phyloP scores from a whole-genome alignment of 305 asterid species.

The Coffea humblotiana region DNA sequence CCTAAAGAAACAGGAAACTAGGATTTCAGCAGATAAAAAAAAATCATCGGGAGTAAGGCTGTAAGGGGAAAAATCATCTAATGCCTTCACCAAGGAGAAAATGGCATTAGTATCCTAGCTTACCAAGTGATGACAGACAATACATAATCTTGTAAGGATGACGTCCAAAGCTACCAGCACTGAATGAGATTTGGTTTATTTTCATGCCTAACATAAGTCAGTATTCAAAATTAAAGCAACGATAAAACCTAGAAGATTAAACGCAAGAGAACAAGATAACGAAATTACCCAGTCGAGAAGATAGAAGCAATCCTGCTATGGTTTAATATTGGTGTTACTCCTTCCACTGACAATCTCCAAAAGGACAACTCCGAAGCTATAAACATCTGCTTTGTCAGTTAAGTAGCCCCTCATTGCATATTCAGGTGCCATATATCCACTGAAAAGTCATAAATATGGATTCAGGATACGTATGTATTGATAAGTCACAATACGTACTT shows the following conservation, averaged over 20 bases:
- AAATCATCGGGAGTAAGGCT: neutral
- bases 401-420: constrained; percentile 74
- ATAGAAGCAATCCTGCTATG: constrained; percentile 37
- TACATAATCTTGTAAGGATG: neutral
- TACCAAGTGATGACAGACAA: neutral
- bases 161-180: neutral
- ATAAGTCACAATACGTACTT: too few relatives aligned
- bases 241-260: neutral
- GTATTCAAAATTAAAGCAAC: neutral
- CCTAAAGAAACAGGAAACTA: constrained; percentile 30
- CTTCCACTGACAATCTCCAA: constrained; percentile 65
- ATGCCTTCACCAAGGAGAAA: too few relatives aligned
- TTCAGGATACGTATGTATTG: neutral
- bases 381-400: constrained; percentile 79
- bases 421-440: constrained; percentile 89
- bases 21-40: neutral
- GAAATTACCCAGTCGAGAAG: constrained; percentile 66
- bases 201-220: too few relatives aligned
- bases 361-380: constrained; percentile 75
- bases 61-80: neutral
- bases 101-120: too few relatives aligned
- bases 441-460: constrained; percentile 5
- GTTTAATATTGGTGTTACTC: constrained; percentile 39
- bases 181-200: too few relatives aligned
- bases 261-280: neutral